A percentile compares a stretch with the other conserved stretches of the same genome.
Conservation (phyloP, 176 grass and related monocot species). For the Avena sativa region DNA sequence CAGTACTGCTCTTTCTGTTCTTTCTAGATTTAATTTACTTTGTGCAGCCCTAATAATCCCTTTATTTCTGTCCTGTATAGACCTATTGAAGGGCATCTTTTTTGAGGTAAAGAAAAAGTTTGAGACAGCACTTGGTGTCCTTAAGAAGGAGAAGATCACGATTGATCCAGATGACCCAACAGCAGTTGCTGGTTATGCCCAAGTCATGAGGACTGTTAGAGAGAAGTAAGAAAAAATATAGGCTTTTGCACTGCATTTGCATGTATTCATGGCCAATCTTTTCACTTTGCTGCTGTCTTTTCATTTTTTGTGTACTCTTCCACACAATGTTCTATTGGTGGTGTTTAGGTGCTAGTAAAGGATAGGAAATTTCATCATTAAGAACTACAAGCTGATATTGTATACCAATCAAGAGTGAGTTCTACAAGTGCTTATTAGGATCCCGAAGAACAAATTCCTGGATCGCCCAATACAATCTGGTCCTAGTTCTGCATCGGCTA, state of each 20-base stretch:
- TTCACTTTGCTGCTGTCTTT: background rate
- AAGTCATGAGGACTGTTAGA: constrained; percentile 83
- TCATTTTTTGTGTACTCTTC: background rate
- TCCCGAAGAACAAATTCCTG: background rate
- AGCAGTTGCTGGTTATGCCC: constrained; percentile 72
- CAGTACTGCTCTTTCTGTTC: background rate
- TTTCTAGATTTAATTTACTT: constrained; percentile 19
- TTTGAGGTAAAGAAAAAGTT: constrained; percentile 93
- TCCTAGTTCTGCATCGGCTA: background rate
- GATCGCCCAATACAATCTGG: background rate
- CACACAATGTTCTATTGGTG: background rate
- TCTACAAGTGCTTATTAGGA: background rate
- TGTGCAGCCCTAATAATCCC: constrained; percentile 33
- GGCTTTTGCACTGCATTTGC: background rate
- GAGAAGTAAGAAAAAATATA: constrained; percentile 71
- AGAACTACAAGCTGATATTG: background rate
- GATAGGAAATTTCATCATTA: background rate
- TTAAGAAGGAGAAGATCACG: constrained; percentile 97
- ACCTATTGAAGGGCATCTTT: constrained; percentile 91
- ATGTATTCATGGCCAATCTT: background rate
- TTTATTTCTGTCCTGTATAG: constrained; percentile 45
- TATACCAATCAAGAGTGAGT: background rate
- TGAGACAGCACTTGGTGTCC: constrained; percentile 71
- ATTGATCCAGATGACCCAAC: constrained; percentile 87
- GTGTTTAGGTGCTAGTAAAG: constrained; percentile 4